Percentiles rank a stretch among this genome's conserved stretches.
phyloP scores from a whole-genome alignment of 1,139 yeast genomes.

The Candida labiduridarum region DNA sequence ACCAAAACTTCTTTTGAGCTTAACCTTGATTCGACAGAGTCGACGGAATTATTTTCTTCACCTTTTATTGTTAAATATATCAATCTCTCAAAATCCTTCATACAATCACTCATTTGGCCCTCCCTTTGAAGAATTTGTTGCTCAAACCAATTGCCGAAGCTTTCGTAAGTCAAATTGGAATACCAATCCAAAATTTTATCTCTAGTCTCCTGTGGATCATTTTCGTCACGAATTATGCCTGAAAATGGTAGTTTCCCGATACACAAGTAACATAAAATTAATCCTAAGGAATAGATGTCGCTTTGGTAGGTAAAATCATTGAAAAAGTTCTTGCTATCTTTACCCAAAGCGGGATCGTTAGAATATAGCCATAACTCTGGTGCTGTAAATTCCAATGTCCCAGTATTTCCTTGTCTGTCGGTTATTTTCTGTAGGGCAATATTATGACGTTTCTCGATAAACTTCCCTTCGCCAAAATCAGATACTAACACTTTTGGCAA shows the following conservation, averaged over 20 bases:
- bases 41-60: slow-evolving; percentile 10
- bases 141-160: slow-evolving; percentile 32
- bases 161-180: slow-evolving; percentile 18
- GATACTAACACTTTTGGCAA: slow-evolving; percentile 77
- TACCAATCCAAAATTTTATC: slow-evolving; percentile 36
- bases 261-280: slow-evolving; percentile 74
- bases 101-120: slow-evolving; percentile 12
- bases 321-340: slow-evolving; percentile 26
- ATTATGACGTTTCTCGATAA: slow-evolving; percentile 49
- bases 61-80: slow-evolving; percentile 39
- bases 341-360: slow-evolving; percentile 22
- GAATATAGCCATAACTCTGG: slow-evolving; percentile 66
- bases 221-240: slow-evolving; percentile 28
- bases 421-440: slow-evolving; percentile 11
- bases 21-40: slow-evolving; percentile 7
- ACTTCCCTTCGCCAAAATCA: slow-evolving; percentile 88
- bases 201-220: slow-evolving; percentile 34
- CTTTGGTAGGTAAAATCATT: slow-evolving; percentile 67
- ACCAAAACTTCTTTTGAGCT: slow-evolving; percentile 22
- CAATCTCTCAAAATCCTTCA: slow-evolving; percentile 25
- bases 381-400: slow-evolving; percentile 84
- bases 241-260: slow-evolving; percentile 69
- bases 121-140: slow-evolving; percentile 10
- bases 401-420: slow-evolving; percentile 67
- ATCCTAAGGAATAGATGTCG: slow-evolving; percentile 81